Conservation (phyloP, 352 stramenopile species). For the Phytophthora multivora region DNA sequence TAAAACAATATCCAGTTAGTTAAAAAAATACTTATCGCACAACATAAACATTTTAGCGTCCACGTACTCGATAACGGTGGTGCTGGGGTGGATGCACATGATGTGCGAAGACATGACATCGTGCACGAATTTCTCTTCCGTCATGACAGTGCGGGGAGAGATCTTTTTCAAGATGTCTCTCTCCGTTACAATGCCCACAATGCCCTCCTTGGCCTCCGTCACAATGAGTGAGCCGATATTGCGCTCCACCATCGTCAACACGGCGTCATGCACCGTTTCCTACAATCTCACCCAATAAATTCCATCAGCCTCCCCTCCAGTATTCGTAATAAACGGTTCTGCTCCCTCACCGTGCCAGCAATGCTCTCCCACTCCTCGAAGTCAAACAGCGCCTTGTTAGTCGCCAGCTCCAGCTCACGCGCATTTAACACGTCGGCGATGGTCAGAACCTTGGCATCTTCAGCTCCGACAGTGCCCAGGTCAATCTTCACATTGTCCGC, state of each 20-base stretch:
- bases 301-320: slow-evolving; percentile 1
- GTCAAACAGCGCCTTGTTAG: slow-evolving; percentile 37
- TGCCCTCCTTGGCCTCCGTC: slow-evolving; percentile 68
- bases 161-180: slow-evolving; percentile 83
- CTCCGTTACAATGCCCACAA: slow-evolving; percentile 87
- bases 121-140: slow-evolving; percentile 61
- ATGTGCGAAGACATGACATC: slow-evolving; percentile 88
- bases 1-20: slow-evolving; percentile 20
- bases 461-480: slow-evolving; percentile 56
- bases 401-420: slow-evolving; percentile 58
- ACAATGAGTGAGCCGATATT: slow-evolving; percentile 85
- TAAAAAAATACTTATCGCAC: not conserved
- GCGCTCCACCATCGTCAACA: slow-evolving; percentile 78
- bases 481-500: slow-evolving; percentile 50
- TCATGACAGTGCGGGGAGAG: slow-evolving; percentile 51
- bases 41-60: not conserved
- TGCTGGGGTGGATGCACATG: slow-evolving; percentile 83
- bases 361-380: slow-evolving; percentile 86
- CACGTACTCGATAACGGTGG: slow-evolving; percentile 81
- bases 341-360: slow-evolving; percentile 50
- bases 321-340: not conserved
- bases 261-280: slow-evolving; percentile 78
- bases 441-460: slow-evolving; percentile 70
- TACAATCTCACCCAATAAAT: slow-evolving; percentile 25
- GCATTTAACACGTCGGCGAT: slow-evolving; percentile 73